A percentile compares a stretch with the other conserved stretches of the same genome.
Evolutionary conservation across 108 stramenopile species (phyloP).

Genomic region (Pseudonitzschia multiseries): DNA sequence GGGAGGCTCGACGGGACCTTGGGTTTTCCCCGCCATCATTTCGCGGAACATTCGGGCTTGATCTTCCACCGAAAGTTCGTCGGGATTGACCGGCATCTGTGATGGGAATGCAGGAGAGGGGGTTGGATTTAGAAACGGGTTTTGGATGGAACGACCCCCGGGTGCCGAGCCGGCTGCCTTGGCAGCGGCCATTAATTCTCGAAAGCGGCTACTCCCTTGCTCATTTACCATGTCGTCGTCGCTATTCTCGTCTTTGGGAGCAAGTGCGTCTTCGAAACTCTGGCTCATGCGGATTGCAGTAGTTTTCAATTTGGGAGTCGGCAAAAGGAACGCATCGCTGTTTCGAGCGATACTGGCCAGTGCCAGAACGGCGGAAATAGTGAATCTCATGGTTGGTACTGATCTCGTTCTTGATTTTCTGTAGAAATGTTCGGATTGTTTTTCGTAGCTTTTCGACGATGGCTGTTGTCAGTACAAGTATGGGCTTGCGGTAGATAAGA

Average conservation of each 20-base stretch:
- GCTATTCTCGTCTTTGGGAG: background rate
- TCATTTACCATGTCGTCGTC: constrained; percentile 32
- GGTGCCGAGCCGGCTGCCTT: constrained; percentile 1
- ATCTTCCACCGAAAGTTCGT: constrained; percentile 45
- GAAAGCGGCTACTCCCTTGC: constrained; percentile 35
- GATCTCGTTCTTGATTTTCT: background rate
- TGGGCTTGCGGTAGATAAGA: background rate
- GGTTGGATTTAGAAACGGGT: constrained; percentile 29
- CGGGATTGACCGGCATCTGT: constrained; percentile 25
- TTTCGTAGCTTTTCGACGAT: background rate
- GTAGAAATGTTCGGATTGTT: background rate
- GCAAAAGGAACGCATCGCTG: constrained; percentile 19
- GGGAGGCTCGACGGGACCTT: constrained; percentile 7
- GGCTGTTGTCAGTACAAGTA: background rate
- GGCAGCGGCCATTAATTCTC: constrained; percentile 44
- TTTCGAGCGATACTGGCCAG: background rate
- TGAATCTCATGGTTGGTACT: constrained; percentile 20
- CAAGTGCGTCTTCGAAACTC: background rate
- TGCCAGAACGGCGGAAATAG: constrained; percentile 23
- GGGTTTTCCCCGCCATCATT: constrained; percentile 43
- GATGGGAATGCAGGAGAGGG: constrained; percentile 23
- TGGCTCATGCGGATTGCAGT: background rate
- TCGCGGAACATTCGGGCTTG: constrained; percentile 55
- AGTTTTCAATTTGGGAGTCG: background rate
- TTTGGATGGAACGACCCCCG: constrained; percentile 12